Base-by-base conservation (phyloP, 2,329 filamentous ascomycete genomes). In the Diaporthe ilicicola region DNA sequence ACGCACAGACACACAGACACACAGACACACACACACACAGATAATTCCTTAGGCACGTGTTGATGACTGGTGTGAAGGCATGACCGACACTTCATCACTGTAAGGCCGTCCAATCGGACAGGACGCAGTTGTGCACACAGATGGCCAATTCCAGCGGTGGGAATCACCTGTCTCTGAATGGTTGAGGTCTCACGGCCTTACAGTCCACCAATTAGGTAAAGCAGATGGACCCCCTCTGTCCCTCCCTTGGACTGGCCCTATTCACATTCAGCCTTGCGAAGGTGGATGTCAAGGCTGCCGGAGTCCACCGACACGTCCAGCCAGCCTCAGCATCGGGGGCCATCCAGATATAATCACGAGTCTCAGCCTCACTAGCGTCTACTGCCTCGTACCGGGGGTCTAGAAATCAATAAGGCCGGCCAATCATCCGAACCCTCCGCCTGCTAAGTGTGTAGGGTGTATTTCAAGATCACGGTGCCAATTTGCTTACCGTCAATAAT, bases 251-350 rank as follows among this genome's bases (percentile, higher is more conserved):
- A 27, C 27, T 46, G 29, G 51, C 44, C 9, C 1, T 39, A 22
- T 17, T 50, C 22, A 17, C 29, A 9, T 59, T 42, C 65, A 68
- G 42, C 53, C 42, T 67, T 55, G 42, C 22, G 27, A 24, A 44
- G 24, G 15, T 37, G n/a, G 42, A 46, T 10, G 13, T 27, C 42
- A 37, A 46, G 42, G 15, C 51, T 56, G 27, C 51, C n/a, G 27
- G 32, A 15, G n/a, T 22, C 8, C 15, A 37, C n/a, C n/a, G 24
- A 32, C 39, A 39, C 39, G 34, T 46, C 17, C 50, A 70, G 50
- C 51, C 59, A 70, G 68, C 59, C 50, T 55, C 59, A 32, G 59
- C 48, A 24, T 44, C 68, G 42, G 29, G 32, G 27, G 24, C 32
- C 59, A 53, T 15, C 46, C n/a, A 12, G 19, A 39, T 32, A 29